Percentiles rank a stretch among this genome's conserved stretches.
Evolutionary conservation across 208 protist genomes (phyloP).

Genomic region (Endotrypanum monterogeii): DNA sequence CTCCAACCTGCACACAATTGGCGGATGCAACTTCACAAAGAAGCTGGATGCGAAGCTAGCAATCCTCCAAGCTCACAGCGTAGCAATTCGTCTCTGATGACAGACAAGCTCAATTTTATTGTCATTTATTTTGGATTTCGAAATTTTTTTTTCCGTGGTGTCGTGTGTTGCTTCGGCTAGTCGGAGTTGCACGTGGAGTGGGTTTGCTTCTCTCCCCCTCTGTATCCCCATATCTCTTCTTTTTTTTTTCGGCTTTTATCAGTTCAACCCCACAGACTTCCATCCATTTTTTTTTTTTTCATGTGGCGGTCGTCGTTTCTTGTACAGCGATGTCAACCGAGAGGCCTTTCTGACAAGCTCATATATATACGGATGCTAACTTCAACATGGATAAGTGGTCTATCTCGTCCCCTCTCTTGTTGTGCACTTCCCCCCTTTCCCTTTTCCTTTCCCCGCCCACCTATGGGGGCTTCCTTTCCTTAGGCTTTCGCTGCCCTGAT

Average conservation of each 20-base stretch:
- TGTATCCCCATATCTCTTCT: too few species aligned
- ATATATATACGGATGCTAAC: neutral
- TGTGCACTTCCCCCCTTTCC: neutral
- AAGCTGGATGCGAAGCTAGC: conserved; percentile 80
- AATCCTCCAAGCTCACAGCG: conserved; percentile 69
- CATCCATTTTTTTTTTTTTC: conserved; percentile 6
- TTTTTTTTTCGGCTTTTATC: conserved; percentile 7
- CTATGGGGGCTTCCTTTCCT: conserved; percentile 4
- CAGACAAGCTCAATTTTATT: neutral
- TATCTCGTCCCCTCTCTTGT: neutral
- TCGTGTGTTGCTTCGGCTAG: neutral
- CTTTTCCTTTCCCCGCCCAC: neutral
- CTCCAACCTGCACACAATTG: conserved; percentile 44
- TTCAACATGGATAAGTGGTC: neutral
- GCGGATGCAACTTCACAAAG: conserved; percentile 68
- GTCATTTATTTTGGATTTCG: too few species aligned
- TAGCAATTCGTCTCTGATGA: conserved; percentile 41
- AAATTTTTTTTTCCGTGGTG: neutral
- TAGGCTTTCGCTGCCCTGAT: conserved; percentile 6
- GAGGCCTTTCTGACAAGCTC: neutral
- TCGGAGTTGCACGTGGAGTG: neutral
- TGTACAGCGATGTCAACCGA: neutral
- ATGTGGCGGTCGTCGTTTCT: neutral
- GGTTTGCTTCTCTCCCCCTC: too few species aligned
- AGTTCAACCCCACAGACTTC: neutral